Evolutionary conservation across 768 basidiomycete species (phyloP).

Genomic region (Amanita muscaria): DNA sequence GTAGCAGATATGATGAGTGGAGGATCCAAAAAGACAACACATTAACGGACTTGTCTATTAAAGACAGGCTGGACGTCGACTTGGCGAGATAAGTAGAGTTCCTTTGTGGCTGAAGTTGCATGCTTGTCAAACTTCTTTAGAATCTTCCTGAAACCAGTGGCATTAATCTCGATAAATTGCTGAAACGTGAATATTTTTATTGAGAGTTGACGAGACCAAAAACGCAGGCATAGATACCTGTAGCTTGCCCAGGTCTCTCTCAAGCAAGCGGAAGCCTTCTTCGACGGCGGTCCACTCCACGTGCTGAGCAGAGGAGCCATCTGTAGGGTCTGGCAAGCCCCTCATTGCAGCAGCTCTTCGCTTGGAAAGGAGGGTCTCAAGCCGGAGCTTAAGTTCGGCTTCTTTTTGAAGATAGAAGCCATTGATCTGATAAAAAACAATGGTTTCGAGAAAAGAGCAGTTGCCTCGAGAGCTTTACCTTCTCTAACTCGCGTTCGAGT

Average conservation of each 20-base stretch:
- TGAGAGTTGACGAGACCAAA: neutral
- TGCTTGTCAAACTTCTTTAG: slow-evolving; percentile 98
- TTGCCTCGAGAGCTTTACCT: slow-evolving; percentile 41
- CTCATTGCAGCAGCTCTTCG: slow-evolving; percentile 75
- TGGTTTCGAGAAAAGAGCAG: slow-evolving; percentile 9
- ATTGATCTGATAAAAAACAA: slow-evolving; percentile 64
- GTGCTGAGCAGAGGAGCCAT: slow-evolving; percentile 49
- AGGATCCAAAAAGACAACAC: slow-evolving; percentile 1
- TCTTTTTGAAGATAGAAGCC: slow-evolving; percentile 97
- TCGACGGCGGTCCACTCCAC: slow-evolving; percentile 95
- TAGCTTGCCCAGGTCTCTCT: slow-evolving; percentile 89
- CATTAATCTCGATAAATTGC: slow-evolving; percentile 98
- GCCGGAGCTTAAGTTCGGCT: slow-evolving; percentile 83
- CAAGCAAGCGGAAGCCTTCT: slow-evolving; percentile 91
- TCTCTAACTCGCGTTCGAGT: slow-evolving; percentile 93
- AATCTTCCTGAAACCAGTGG: slow-evolving; percentile 93
- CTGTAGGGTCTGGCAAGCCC: slow-evolving; percentile 58
- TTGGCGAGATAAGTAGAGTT: slow-evolving; percentile 90
- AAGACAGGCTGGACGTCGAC: slow-evolving; percentile 99
- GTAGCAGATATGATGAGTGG: slow-evolving; percentile 5
- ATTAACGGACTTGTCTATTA: slow-evolving; percentile 74
- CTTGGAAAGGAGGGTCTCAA: slow-evolving; percentile 90
- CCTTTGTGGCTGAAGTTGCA: slow-evolving; percentile 91
- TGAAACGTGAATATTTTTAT: slow-evolving; percentile 22
- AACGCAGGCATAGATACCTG: slow-evolving; percentile 51